Evolutionary conservation across 2,329 filamentous ascomycete species (phyloP).

Genomic region (Colletotrichum viniferum): DNA sequence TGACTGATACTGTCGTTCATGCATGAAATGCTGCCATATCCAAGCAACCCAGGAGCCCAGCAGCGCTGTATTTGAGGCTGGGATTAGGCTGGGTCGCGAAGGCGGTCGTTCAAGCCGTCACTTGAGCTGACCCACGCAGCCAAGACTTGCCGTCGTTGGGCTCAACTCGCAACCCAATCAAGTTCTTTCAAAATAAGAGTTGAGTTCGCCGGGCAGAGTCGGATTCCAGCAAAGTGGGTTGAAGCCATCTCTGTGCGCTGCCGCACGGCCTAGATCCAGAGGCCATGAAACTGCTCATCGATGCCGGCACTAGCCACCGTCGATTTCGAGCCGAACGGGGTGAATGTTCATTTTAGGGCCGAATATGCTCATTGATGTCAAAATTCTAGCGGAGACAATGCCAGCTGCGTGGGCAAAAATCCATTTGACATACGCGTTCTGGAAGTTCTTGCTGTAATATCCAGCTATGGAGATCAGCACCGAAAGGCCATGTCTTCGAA

Average conservation of each 20-base stretch:
- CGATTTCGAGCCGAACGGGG: not conserved
- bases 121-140: not conserved
- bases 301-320: not conserved
- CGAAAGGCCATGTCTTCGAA: not conserved
- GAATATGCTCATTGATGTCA: not conserved
- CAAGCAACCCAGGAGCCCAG: not conserved
- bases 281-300: constrained; percentile 3
- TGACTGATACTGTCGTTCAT: not conserved
- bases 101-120: not conserved
- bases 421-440: not conserved
- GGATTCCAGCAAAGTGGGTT: not conserved
- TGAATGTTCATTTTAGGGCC: not conserved
- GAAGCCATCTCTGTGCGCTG: constrained; percentile 10
- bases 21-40: not conserved
- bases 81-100: not conserved
- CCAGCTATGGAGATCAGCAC: not conserved
- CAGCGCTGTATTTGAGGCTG: not conserved
- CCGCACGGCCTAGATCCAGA: not conserved
- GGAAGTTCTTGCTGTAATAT: not conserved
- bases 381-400: not conserved
- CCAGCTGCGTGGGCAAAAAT: not conserved
- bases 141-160: not conserved
- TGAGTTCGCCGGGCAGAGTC: not conserved
- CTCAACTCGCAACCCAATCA: not conserved
- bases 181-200: not conserved